phyloP scores from a whole-genome alignment of 163 green algal species.

The Volvox carteri region DNA sequence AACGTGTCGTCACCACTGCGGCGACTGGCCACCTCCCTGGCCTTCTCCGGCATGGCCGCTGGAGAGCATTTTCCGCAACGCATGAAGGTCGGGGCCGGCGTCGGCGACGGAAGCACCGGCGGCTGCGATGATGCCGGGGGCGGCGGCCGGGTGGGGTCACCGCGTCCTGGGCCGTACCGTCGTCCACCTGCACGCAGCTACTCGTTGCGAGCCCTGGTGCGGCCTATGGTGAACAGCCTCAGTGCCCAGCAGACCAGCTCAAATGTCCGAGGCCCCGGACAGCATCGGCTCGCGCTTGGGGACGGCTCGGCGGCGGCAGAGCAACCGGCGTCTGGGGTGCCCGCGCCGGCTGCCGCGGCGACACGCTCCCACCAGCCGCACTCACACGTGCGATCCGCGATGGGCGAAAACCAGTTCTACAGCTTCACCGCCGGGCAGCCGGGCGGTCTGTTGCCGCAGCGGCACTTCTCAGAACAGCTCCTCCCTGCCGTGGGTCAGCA shows the following conservation, averaged over 20 bases:
- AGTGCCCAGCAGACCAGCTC: not conserved
- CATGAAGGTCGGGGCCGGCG: too few species aligned
- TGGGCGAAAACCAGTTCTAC: not conserved
- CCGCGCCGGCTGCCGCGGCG: not conserved
- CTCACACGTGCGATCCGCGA: not conserved
- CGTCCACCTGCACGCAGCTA: constrained; percentile 16
- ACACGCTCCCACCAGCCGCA: not conserved
- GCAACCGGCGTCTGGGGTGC: not conserved
- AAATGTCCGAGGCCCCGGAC: not conserved
- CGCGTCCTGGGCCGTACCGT: not conserved
- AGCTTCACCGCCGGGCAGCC: not conserved
- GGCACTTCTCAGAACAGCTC: not conserved
- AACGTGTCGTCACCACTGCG: not conserved
- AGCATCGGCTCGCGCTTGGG: not conserved
- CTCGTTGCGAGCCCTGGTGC: constrained; percentile 13
- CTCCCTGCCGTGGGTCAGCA: not conserved
- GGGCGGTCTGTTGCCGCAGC: not conserved
- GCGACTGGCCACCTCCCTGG: constrained; percentile 8
- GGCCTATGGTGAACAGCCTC: not conserved
- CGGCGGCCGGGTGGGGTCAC: not conserved
- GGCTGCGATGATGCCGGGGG: not conserved
- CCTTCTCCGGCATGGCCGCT: not conserved
- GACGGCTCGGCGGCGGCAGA: not conserved
- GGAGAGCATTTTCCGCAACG: too few species aligned
- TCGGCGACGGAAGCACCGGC: not conserved